A percentile compares a stretch with the other conserved stretches of the same genome.
Evolutionary conservation across 371 early-diverging fungal genomes (phyloP).

Genomic region (Synchytrium microbalum): DNA sequence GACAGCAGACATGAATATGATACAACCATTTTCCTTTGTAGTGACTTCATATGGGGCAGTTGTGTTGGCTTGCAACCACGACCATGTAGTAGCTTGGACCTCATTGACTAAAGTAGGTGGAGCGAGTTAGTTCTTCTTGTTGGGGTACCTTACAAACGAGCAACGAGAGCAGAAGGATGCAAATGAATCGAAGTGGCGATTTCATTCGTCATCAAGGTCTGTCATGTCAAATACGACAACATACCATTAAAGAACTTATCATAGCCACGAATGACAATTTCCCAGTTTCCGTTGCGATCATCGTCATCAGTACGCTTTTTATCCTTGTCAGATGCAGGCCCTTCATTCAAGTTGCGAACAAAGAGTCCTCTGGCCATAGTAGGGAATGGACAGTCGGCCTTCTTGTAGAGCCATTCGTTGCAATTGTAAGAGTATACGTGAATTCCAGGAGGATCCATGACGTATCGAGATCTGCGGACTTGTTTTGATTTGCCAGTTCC

Average conservation of each 20-base stretch:
- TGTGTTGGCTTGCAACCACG: conserved; percentile 50
- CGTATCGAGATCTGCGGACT: not conserved
- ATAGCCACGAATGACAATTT: conserved; percentile 78
- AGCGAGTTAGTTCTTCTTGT: conserved; percentile 5
- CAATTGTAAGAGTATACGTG: conserved; percentile 45
- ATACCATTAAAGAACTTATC: conserved; percentile 87
- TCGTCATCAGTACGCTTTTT: not conserved
- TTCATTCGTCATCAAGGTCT: too few species aligned
- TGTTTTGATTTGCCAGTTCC: not conserved
- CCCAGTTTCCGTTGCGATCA: conserved; percentile 13
- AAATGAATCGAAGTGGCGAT: too few species aligned
- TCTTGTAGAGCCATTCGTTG: conserved; percentile 55
- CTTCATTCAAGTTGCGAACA: conserved; percentile 29
- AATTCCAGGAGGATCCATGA: not conserved
- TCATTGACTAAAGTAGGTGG: conserved; percentile 20
- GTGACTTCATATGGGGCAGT: conserved; percentile 84
- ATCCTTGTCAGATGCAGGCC: conserved; percentile 17
- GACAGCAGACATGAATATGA: conserved; percentile 73
- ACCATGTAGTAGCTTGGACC: conserved; percentile 37
- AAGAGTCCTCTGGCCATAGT: conserved; percentile 80
- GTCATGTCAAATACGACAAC: not conserved
- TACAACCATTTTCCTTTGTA: conserved; percentile 93
- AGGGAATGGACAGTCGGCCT: conserved; percentile 51
- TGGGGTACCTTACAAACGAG: too few species aligned
- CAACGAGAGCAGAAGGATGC: not conserved